Conservation (phyloP, 2,329 filamentous ascomycete genomes). For the Trichoderma endophyticum region DNA sequence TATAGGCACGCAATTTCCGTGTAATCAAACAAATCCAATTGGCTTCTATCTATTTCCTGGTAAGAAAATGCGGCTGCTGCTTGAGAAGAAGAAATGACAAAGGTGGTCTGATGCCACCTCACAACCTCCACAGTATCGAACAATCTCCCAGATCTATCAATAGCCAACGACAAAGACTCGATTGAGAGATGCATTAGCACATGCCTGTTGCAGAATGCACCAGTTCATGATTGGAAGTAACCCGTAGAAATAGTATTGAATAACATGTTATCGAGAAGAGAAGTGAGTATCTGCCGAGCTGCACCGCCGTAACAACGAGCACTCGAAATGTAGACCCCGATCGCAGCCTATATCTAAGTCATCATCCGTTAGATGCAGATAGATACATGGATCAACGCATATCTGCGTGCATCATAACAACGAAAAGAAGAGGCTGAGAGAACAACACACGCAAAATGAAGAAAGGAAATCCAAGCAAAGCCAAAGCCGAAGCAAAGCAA, state of each 20-base stretch:
- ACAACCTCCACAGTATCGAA: neutral
- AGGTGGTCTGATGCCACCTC: slow-evolving; percentile 10
- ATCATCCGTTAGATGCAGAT: slow-evolving; percentile 11
- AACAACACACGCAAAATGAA: neutral
- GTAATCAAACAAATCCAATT: neutral
- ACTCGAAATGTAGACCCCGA: neutral
- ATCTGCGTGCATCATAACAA: neutral
- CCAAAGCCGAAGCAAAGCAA: neutral
- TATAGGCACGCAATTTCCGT: neutral
- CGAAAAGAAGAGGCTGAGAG: neutral
- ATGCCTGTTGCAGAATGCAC: neutral
- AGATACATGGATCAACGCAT: neutral
- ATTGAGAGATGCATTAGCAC: neutral
- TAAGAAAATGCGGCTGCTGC: neutral
- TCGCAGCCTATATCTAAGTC: neutral
- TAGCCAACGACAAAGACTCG: neutral
- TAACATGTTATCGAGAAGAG: neutral
- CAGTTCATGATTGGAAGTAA: neutral
- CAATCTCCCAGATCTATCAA: neutral
- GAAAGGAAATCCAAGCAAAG: neutral
- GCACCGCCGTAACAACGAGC: neutral
- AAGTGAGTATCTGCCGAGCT: neutral
- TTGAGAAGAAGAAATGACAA: neutral
- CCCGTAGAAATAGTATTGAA: neutral
- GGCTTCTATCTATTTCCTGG: no score